Evolutionary conservation across 495 filamentous ascomycete genomes (phyloP).

Genomic region (Aspergillus leporis): DNA sequence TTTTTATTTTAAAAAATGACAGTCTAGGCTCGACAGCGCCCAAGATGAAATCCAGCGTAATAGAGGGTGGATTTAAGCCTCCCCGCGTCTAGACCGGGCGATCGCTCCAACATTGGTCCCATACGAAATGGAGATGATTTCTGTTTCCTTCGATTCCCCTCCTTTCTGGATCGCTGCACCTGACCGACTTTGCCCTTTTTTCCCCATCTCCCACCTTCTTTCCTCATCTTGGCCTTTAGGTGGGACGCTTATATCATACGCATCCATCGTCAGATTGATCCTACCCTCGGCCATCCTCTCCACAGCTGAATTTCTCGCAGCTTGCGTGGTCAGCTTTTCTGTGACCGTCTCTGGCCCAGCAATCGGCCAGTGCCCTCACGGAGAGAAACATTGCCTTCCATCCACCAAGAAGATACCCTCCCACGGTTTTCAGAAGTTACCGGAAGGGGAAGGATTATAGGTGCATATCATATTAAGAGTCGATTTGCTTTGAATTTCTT

Average conservation of each 20-base stretch:
- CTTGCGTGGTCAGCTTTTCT: not conserved
- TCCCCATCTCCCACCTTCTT: constrained; percentile 5
- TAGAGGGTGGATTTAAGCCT: constrained; percentile 2
- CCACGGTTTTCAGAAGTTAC: not conserved
- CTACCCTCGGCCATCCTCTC: not conserved
- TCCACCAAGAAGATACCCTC: not conserved
- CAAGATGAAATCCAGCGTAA: not conserved
- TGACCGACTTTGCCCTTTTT: constrained; percentile 3
- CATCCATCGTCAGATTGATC: constrained; percentile 4
- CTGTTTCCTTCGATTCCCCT: constrained; percentile 15
- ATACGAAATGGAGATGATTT: constrained; percentile 14
- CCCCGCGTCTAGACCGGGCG: constrained; percentile 31
- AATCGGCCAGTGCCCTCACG: not conserved
- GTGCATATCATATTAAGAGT: not conserved
- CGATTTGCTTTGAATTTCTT: not conserved
- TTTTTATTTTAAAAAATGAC: not conserved
- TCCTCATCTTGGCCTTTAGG: not conserved
- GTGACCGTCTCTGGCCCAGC: not conserved
- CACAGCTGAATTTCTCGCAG: not conserved
- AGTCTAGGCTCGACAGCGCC: not conserved
- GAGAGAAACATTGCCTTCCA: not conserved
- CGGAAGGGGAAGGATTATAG: not conserved
- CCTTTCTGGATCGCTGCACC: not conserved
- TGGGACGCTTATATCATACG: not conserved
- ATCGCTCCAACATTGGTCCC: constrained; percentile 23